Evolutionary conservation across 2,329 filamentous ascomycete species (phyloP), one percentile per base, ranked within the genome.

Genomic region (Hortaea werneckii): DNA sequence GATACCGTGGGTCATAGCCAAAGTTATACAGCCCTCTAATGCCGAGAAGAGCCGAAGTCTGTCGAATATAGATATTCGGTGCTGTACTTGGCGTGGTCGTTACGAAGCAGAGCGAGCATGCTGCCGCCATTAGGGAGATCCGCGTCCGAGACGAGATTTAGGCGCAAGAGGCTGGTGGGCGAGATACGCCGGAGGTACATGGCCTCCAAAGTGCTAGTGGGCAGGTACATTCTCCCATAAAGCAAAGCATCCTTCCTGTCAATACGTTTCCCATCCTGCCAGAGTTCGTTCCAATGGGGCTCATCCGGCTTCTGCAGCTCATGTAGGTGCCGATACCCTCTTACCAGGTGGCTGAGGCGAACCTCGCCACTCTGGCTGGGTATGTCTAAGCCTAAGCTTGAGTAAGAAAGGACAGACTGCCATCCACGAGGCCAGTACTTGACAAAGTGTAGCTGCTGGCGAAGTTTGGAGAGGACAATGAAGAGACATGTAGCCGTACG

Each of bases 401-500:
- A 94, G 71, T 94, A 96, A 98, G 79, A 68, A 96, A 98, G 10
- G 89, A 94, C 47, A 98, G 78, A n/a, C 88, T 95, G 63, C 92
- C 92, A 69, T 96, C 90, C 43, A 98, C 89, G 32, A 94, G 76
- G 49, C 90, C 92, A 11, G 94, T 78, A 37, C 83, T 94, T 50
- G 88, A 87, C 39, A 98, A 78, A 37, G 87, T 85, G 67, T 98
- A 98, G 34, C 88, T 90, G 11, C 89, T 94, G 26, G 89, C 90
- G 59, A 96, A 95, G 65, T 95, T 87, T 6, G 87, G 83, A 12
- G 89, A 89, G 6, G 89, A 87, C 29, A 98, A 82, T 6, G 92
- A 94, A 6, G 90, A 95, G 47, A 96, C 78, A 47, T 87, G 87
- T 44, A 98, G 73, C 49, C 87, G 83, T 41, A 96, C 71, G 44